Conservation (phyloP, 176 grass and related monocot genomes). For the Raddia guianensis region DNA sequence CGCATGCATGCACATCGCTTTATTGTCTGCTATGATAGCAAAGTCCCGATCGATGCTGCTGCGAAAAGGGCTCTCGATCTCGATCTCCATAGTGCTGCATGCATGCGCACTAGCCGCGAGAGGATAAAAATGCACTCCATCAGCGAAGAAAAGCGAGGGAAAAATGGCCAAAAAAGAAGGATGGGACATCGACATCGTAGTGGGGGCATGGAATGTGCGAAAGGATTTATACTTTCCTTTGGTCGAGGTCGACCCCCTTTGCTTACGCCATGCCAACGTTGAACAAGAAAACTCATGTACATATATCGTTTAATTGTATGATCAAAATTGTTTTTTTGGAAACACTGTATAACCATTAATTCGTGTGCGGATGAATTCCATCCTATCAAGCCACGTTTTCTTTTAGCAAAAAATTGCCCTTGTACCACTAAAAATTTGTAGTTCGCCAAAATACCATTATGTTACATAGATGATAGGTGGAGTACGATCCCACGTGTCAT, state of each 20-base stretch:
- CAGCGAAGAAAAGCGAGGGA: conserved; percentile 18
- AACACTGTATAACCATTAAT: too few relatives aligned
- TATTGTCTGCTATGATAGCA: conserved; percentile 7
- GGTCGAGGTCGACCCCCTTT: conserved; percentile 1
- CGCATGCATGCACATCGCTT: not conserved
- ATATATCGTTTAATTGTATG: too few relatives aligned
- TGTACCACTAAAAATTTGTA: too few relatives aligned
- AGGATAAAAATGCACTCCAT: not conserved
- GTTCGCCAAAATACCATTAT: too few relatives aligned
- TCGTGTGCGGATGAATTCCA: too few relatives aligned
- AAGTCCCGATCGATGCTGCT: not conserved
- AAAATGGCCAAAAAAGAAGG: conserved; percentile 42
- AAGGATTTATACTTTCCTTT: not conserved
- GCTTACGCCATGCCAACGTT: conserved; percentile 26
- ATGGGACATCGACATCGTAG: too few relatives aligned
- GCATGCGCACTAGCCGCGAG: conserved; percentile 28
- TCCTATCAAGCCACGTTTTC: too few relatives aligned
- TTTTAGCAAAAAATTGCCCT: too few relatives aligned
- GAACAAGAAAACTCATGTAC: too few relatives aligned
- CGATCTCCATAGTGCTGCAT: not conserved
- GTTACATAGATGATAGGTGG: too few relatives aligned
- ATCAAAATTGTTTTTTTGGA: too few relatives aligned
- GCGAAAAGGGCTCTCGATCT: not conserved
- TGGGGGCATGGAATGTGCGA: conserved; percentile 36
- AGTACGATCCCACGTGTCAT: too few relatives aligned